Percentiles rank a stretch among this genome's conserved stretches.
Evolutionary conservation across 2,329 filamentous ascomycete species (phyloP).

Genomic region (Aureobasidium sp.): DNA sequence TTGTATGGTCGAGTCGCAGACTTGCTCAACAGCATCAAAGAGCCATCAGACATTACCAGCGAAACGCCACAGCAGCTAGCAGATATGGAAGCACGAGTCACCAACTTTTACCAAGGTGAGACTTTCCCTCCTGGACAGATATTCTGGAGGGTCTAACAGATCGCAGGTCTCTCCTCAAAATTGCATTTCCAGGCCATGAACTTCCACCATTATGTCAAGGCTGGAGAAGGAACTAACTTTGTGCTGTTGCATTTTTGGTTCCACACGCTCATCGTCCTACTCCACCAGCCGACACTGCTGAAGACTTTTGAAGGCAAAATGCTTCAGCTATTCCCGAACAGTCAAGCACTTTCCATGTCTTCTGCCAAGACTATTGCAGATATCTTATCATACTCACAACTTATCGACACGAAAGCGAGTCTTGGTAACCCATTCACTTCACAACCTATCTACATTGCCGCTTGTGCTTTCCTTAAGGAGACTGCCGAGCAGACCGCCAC

Average conservation of each 20-base stretch:
- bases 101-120: conserved; percentile 58
- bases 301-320: conserved; percentile 66
- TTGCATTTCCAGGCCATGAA: conserved; percentile 80
- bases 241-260: conserved; percentile 86
- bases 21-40: conserved; percentile 71
- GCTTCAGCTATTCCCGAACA: conserved; percentile 70
- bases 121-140: no score
- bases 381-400: conserved; percentile 76
- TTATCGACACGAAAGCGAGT: conserved; percentile 79
- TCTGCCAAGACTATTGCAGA: conserved; percentile 89
- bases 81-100: conserved; percentile 75
- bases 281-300: conserved; percentile 76
- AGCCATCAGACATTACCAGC: conserved; percentile 64
- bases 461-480: conserved; percentile 81
- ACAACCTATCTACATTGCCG: conserved; percentile 86
- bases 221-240: conserved; percentile 78
- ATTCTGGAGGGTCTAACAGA: not conserved
- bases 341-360: conserved; percentile 74
- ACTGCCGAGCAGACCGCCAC: conserved; percentile 63
- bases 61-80: conserved; percentile 66
- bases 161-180: conserved; percentile 54
- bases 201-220: conserved; percentile 76
- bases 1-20: conserved; percentile 80
- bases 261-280: conserved; percentile 74
- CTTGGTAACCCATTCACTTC: conserved; percentile 81